Evolutionary conservation across 176 grass and related monocot genomes (phyloP).

Genomic region (Oryza coarctata): DNA sequence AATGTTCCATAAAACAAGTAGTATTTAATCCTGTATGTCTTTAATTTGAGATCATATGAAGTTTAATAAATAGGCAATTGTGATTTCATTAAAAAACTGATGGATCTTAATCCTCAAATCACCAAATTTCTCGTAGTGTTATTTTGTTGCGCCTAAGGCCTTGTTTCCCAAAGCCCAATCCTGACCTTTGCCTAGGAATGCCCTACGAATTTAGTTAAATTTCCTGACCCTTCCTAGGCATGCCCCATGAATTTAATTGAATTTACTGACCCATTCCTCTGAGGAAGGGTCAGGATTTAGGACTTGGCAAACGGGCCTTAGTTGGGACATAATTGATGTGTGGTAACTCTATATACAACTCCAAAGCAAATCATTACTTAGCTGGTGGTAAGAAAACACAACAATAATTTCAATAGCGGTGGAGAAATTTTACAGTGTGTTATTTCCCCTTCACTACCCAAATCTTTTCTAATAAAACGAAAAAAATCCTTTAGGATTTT

Average conservation of each 20-base stretch:
- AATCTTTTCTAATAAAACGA: too few species aligned
- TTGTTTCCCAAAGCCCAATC: too few species aligned
- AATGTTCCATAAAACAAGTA: conserved; percentile 12
- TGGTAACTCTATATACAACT: too few species aligned
- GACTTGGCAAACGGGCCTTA: background rate
- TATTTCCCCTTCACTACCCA: too few species aligned
- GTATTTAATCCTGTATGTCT: background rate
- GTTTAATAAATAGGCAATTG: background rate
- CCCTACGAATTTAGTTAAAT: too few species aligned
- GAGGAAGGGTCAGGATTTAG: too few species aligned
- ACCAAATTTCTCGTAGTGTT: background rate
- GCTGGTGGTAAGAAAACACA: background rate
- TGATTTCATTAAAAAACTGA: background rate
- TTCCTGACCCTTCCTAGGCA: too few species aligned
- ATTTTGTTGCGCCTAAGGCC: background rate
- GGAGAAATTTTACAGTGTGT: background rate
- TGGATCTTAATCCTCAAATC: background rate
- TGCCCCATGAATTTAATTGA: too few species aligned
- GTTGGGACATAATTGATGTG: background rate
- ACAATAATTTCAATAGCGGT: background rate
- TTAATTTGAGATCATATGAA: conserved; percentile 7
- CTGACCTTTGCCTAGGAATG: too few species aligned
- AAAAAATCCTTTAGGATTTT: too few species aligned
- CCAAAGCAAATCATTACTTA: too few species aligned
- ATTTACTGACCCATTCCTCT: too few species aligned